These are phyloP conservation scores for Alternaria viburni DNA, from an alignment of 2,329 filamentous ascomycete genomes.

Conservation along the genomic window DNA sequence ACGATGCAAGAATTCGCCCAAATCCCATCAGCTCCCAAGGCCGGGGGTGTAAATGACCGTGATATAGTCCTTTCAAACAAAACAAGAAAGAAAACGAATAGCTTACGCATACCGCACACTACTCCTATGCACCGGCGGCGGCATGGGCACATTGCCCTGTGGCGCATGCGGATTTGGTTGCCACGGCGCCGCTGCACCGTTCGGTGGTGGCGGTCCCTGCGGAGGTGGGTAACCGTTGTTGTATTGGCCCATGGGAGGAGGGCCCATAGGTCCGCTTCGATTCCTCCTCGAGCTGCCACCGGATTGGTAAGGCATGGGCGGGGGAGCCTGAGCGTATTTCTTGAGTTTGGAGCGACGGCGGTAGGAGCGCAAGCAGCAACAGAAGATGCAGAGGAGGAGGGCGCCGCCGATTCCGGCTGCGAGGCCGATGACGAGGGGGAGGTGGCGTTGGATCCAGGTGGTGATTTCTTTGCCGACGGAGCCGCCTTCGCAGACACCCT, in stretches of 20 bases:
- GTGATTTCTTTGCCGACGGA: conserved; percentile 73
- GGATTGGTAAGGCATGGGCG: conserved; percentile 9
- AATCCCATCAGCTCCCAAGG: neutral
- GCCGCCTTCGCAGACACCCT: conserved; percentile 76
- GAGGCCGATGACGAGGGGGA: conserved; percentile 82
- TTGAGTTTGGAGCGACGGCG: conserved; percentile 32
- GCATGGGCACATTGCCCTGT: conserved; percentile 11
- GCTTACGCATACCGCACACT: conserved; percentile 24
- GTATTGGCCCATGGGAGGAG: conserved; percentile 6
- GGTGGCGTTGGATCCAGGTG: conserved; percentile 78
- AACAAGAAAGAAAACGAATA: neutral
- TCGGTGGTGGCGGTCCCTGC: neutral
- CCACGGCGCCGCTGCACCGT: neutral
- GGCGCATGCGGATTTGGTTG: conserved; percentile 3
- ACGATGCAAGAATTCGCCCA: conserved; percentile 4
- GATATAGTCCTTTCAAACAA: neutral
- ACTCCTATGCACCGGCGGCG: conserved; percentile 20
- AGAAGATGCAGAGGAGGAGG: conserved; percentile 67
- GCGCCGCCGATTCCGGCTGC: conserved; percentile 74
- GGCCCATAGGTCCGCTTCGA: neutral
- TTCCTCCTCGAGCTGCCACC: neutral
- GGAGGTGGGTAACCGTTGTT: conserved; percentile 7
- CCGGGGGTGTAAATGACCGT: conserved; percentile 4
- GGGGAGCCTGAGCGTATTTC: conserved; percentile 23
- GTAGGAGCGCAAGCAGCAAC: conserved; percentile 68